Percentiles rank a stretch among this genome's conserved stretches.
Conservation (phyloP, 148 eudicot species). For the Fallopia convolvulus region DNA sequence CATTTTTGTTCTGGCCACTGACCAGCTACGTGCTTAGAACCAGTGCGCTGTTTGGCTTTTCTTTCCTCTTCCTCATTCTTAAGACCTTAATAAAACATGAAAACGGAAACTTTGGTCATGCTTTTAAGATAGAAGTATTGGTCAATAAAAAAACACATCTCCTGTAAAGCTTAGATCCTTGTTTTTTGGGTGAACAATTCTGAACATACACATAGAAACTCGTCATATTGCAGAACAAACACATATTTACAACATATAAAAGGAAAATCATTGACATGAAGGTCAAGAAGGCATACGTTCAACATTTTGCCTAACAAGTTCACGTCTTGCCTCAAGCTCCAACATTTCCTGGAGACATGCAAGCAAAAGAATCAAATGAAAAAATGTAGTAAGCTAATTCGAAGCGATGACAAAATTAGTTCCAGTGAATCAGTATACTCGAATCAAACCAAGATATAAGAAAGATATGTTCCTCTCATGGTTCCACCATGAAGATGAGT, state of each 20-base stretch:
- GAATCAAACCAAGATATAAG: background rate
- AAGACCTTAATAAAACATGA: conserved; percentile 35
- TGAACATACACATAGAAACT: background rate
- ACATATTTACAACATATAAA: background rate
- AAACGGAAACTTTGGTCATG: background rate
- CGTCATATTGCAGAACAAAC: background rate
- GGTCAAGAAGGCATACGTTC: conserved; percentile 54
- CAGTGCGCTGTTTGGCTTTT: conserved; percentile 37
- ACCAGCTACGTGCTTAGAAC: conserved; percentile 36
- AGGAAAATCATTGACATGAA: background rate
- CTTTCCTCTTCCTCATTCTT: conserved; percentile 93
- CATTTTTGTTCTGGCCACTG: conserved; percentile 15
- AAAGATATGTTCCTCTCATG: background rate
- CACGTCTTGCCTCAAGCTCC: conserved; percentile 84
- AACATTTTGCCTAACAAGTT: conserved; percentile 66
- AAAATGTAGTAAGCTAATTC: background rate
- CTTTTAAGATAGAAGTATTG: background rate
- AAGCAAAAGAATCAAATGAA: conserved; percentile 13
- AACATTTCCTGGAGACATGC: conserved; percentile 65
- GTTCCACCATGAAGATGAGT: conserved; percentile 1
- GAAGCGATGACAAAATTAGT: background rate
- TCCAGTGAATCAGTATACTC: background rate
- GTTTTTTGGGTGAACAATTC: background rate
- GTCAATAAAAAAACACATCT: background rate
- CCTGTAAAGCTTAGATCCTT: background rate